These are phyloP conservation scores for Pseudogymnoascus sp. DNA, from an alignment of 2,329 filamentous ascomycete genomes.

Conservation along the genomic window DNA sequence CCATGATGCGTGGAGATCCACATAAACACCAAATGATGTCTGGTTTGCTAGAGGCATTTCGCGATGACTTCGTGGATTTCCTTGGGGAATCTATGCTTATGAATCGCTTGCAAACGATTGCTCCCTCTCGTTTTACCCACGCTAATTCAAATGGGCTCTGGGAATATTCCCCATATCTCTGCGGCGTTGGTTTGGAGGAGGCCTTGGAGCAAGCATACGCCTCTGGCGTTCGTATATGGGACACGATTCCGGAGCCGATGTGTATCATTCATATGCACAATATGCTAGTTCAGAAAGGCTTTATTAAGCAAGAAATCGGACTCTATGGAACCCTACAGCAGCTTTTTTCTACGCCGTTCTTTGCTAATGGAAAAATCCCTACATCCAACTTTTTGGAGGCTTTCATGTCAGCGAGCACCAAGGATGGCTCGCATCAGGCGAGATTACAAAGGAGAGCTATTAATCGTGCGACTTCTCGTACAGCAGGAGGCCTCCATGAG, in stretches of 20 bases:
- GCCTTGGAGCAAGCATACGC: conserved; percentile 34
- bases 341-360: conserved; percentile 24
- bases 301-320: conserved; percentile 28
- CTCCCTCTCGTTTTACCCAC: conserved; percentile 35
- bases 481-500: conserved; percentile 14
- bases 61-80: conserved; percentile 30
- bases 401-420: conserved; percentile 12
- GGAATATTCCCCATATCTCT: conserved; percentile 42
- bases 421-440: background rate
- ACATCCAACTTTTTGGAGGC: conserved; percentile 24
- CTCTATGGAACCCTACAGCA: conserved; percentile 27
- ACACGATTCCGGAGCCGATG: conserved; percentile 32
- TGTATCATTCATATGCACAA: conserved; percentile 39
- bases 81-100: conserved; percentile 32
- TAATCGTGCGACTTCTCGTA: background rate
- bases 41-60: conserved; percentile 21
- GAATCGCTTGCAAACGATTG: conserved; percentile 29
- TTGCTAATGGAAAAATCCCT: conserved; percentile 25
- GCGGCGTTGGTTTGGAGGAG: conserved; percentile 38
- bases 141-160: conserved; percentile 38
- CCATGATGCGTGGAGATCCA: conserved; percentile 17
- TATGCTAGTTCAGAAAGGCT: conserved; percentile 36
- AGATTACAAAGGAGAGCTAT: conserved; percentile 6
- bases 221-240: conserved; percentile 31
- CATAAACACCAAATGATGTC: conserved; percentile 9